Evolutionary conservation across 1,284 basidiomycete genomes (phyloP), one percentile per base, ranked within the genome.

Genomic region (Limonomyces culmigenus): DNA sequence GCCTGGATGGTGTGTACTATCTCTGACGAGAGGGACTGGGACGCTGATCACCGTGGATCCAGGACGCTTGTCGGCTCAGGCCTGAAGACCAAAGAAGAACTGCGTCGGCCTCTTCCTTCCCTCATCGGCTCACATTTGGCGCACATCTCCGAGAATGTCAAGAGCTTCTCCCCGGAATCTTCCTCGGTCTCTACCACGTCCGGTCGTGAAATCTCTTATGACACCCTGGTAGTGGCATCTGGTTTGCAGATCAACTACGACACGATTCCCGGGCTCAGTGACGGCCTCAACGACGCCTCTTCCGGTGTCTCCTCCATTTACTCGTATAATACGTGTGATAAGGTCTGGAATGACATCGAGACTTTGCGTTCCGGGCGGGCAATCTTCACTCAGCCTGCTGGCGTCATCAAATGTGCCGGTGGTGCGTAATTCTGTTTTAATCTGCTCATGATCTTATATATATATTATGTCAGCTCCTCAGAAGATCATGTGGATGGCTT

Each of bases 401-500:
- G 92, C 16, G 63, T 88, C 17, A 73, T 97, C 55, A 97, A 97
- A 59, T 97, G 92, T 53, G 85, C 91, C 37, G 93, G 93, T 55
- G 89, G 80, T 78, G 45, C 43, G 58, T 41, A 11, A n/a, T 15
- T 32, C 8, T 27, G n/a, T n/a, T 8, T 33, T 29, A 16, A 21
- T 13, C 17, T 20, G 17, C 15, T 29, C n/a, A 11, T 17, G 10
- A 19, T 6, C n/a, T 30, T 6, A 13, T 32, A 3, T 17, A 17
- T 19, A 13, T 17, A 10, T 19, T 19, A 18, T 18, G 36, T 17
- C 45, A 86, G 87, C 85, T 12, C 87, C 86, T 14, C 85, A 89
- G 51, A 92, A 92, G 58, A 83, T 92, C 44, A 85, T 88, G 74
- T 93, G 88, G 83, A 89, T 91, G 84, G 81, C 87, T 34, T 81